Evolutionary conservation across 495 filamentous ascomycete genomes (phyloP), one percentile per base, ranked within the genome.

Genomic region (Saxophila tyrrhenica): DNA sequence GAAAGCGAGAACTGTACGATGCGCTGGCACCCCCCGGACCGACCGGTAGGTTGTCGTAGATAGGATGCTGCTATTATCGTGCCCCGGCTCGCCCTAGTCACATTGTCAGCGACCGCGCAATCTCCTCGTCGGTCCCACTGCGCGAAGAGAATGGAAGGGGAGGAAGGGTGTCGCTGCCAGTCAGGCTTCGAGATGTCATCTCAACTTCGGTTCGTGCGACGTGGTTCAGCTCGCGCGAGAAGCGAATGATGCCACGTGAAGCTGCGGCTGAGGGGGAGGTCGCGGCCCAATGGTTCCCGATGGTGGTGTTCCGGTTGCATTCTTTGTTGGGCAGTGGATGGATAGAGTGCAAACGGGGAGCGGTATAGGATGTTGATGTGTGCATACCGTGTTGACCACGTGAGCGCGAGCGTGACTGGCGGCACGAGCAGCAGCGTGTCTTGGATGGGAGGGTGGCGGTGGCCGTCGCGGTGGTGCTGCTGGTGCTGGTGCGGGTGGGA

Each of bases 151-250:
- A n/a, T 5, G 8, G 42, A 45, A 45, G 17, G 8, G 46, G 46
- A 22, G 16, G n/a, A 35, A 35, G 13, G 13, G 29, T 13, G 29
- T 13, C 7, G 29, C 29, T 35, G 29, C 29, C 29, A 35, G 29
- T 35, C 29, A 35, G 29, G 29, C 29, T 35, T 13, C 29, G 29
- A 35, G 29, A 35, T 29, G 46, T 48, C 46, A 48, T 22, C 9
- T 5, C 24, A 41, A 54, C 16, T 48, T 22, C 48, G 52, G 52
- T 54, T 54, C 52, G 52, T 54, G 42, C 23, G 25, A 54, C 52
- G n/a, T 47, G 51, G 29, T 35, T n/a, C n/a, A 35, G 29, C 29
- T 35, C 29, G 42, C n/a, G n/a, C 5, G 42, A n/a, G 7, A 17
- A 22, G 42, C 5, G 42, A 44, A 17, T 44, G 7, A 17, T 44